Evolutionary conservation across 2,329 filamentous ascomycete species (phyloP), one percentile per base, ranked within the genome.

Genomic region (Madurella mycetomatis): DNA sequence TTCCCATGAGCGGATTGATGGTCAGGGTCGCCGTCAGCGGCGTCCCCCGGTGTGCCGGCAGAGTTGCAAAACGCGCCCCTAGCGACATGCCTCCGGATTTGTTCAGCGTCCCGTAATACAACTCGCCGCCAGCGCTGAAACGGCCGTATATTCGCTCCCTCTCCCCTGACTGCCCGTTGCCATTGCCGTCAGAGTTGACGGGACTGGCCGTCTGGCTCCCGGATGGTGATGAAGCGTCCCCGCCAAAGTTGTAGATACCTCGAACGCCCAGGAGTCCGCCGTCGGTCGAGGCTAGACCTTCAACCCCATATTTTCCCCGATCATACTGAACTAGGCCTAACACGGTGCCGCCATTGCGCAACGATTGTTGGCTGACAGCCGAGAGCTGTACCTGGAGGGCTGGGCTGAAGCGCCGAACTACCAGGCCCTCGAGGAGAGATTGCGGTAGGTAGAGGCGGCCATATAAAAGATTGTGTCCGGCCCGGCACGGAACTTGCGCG

Each of bases 91-190:
- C 94, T 47, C 92, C 90, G 18, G 91, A 90, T 67, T 96, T 96
- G 69, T 96, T 97, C 55, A 96, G 74, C 0, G 92, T 87, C 18
- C 92, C 94, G 74, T 99, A 99, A 74, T 97, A 99, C 37, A 95
- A 78, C 71, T 99, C 94, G 52, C 86, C 92, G 37, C 94, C 94
- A 2, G 90, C 89, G 65, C 90, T 95, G 68, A 97, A 90, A 17
- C 92, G 85, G 9, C 88, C 92, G 73, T 84, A 87, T 55, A 86
- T 83, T 62, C 79, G 82, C 66, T 87, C 84, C 55, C 71, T 75
- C 42, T 82, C 56, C 61, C 39, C 60, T 41, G 52, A 31, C 17
- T 49, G 56, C 58, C 58, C 42, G 60, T 62, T 52, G 53, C 64
- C 25, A 53, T 51, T 52, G 60, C 59, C 47, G 13, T 47, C 59